These are phyloP conservation scores for Colletotrichum salicis DNA, from an alignment of 2,329 filamentous ascomycete species.

Conservation along the genomic window DNA sequence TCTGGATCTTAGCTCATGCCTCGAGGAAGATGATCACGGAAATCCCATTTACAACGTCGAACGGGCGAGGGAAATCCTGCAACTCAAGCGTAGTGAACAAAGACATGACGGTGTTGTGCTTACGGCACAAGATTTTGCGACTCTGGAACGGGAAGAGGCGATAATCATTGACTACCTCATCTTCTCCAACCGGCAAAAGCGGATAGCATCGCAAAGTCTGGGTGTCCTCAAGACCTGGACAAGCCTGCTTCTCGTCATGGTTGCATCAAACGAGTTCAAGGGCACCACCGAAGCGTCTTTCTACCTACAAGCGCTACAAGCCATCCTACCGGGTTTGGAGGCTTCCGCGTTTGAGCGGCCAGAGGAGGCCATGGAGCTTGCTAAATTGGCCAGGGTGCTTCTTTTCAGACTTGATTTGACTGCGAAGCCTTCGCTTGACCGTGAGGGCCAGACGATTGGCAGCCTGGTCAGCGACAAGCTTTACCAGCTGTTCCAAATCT, in stretches of 20 bases:
- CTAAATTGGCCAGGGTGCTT: constrained; percentile 78
- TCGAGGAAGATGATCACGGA: constrained; percentile 67
- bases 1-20: constrained; percentile 74
- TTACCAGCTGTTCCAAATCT: constrained; percentile 90
- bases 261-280: constrained; percentile 84
- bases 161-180: constrained; percentile 70
- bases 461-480: constrained; percentile 89
- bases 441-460: constrained; percentile 60
- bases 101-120: constrained; percentile 60
- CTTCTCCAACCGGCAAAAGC: constrained; percentile 71
- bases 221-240: constrained; percentile 85
- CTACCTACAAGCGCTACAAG: constrained; percentile 85
- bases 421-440: constrained; percentile 51
- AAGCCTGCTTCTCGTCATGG: constrained; percentile 83
- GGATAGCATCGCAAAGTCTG: constrained; percentile 67
- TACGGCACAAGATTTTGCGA: constrained; percentile 58
- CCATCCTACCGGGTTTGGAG: constrained; percentile 89
- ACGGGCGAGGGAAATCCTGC: constrained; percentile 78
- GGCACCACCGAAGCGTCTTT: constrained; percentile 78
- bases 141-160: constrained; percentile 68
- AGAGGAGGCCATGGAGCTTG: constrained; percentile 78
- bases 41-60: constrained; percentile 73
- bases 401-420: constrained; percentile 76
- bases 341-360: constrained; percentile 75
- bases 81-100: constrained; percentile 74